Evolutionary conservation across 306 rosid species (phyloP), one percentile per base, ranked within the genome.

Genomic region (Geum urbanum): DNA sequence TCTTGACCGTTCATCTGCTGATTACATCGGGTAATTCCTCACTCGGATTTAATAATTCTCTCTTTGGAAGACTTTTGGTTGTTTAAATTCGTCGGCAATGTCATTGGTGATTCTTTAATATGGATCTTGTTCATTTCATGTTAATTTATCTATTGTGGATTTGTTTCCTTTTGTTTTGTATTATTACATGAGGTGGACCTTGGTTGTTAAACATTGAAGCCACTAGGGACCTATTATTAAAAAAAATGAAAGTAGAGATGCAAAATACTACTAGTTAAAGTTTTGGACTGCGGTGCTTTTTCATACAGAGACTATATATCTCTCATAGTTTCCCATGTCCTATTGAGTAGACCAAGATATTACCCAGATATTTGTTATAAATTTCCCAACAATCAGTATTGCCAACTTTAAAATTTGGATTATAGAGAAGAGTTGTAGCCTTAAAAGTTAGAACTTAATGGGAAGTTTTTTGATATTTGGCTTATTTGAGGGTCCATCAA

Each of bases 1-100:
- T 70, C 91, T 94, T 37, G 99, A 91, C 41, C 99, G 96, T 69
- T 91, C 99, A 67, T 92, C 98, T 20, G 98, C 97, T 72, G 97
- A 94, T 82, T 87, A 88, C 76, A 94, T 94, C 22, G 97, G 97
- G 99, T 94, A 85, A 74, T 73, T 76, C 55, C 72, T 35, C 47
- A 64, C 52, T 7, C 37, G 9, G 35, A 43, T 69, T 54, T 18
- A 59, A 58, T 20, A 4, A 3, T 49, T 22, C 49, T 53, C 51
- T 52, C 57, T 47, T 54, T 41, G 40, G 8, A 39, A 69, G 43
- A 55, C 15, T 20, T 43, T 6, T 68, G 20, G 22, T 40, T 43
- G 27, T 8, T 5, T 12, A 32, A 35, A 39, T 4, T 35, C n/a
- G 18, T 8, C 22, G 35, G 24, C 56, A 10, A 24, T 52, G 10